phyloP scores from a whole-genome alignment of 176 grass and related monocot genomes.

The Aegilops longissima region DNA sequence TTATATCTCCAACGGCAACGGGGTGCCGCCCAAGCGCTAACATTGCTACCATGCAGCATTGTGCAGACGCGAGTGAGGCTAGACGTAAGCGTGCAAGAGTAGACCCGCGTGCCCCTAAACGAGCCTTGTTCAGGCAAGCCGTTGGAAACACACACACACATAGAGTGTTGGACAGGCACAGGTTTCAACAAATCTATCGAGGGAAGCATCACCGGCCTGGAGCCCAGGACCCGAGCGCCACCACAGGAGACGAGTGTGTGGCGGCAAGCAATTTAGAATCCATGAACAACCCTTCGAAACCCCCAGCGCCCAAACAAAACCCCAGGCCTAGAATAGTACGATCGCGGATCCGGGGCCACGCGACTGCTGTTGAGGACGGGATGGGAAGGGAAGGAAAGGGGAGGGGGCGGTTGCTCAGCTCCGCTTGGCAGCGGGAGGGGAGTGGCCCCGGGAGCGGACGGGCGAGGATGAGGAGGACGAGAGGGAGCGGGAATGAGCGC shows the following conservation, averaged over 20 bases:
- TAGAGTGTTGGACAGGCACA: background rate
- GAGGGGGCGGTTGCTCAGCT: slow-evolving; percentile 31
- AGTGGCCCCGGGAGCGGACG: slow-evolving; percentile 74
- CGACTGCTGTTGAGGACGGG: no score
- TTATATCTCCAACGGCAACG: no score
- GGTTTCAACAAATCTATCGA: background rate
- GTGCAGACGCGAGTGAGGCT: background rate
- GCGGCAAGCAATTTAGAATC: background rate
- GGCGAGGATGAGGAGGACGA: slow-evolving; percentile 63
- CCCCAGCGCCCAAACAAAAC: background rate
- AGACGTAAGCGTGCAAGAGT: background rate
- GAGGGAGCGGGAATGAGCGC: slow-evolving; percentile 50
- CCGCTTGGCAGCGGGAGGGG: slow-evolving; percentile 66
- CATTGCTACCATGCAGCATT: background rate
- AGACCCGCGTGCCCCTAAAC: background rate
- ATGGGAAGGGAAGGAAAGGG: background rate
- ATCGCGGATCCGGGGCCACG: background rate
- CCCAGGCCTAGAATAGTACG: background rate
- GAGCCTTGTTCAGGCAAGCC: background rate
- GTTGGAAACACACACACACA: no score
- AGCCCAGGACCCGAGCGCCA: background rate
- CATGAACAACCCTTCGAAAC: background rate
- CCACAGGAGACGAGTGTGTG: background rate
- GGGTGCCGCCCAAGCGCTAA: no score
- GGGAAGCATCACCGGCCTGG: background rate